Conservation (phyloP, 2,329 filamentous ascomycete species). For the Epichloe aotearoae region DNA sequence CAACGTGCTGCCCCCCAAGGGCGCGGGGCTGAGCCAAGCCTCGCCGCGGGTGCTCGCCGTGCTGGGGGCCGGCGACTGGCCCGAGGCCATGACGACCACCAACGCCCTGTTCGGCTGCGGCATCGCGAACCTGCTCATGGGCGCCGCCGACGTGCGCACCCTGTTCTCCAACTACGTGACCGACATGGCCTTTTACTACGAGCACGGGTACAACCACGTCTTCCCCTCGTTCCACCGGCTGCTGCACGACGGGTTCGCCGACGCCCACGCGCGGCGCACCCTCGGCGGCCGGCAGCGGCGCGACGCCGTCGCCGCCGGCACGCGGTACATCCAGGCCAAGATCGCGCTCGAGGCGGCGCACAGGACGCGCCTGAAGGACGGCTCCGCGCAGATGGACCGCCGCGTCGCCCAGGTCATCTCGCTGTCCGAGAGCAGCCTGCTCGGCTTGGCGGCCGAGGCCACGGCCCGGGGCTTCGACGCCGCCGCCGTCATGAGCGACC, state of each 20-base stretch:
- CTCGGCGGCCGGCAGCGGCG: conserved; percentile 8
- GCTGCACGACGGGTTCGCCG: conserved; percentile 7
- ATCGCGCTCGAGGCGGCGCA: conserved; percentile 7
- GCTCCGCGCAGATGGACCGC: conserved; percentile 6
- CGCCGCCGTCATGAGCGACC: conserved; percentile 10
- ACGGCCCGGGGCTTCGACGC: conserved; percentile 10
- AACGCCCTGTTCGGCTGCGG: conserved; percentile 12
- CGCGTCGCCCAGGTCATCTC: conserved; percentile 9
- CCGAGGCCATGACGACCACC: conserved; percentile 7
- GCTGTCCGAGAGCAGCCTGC: conserved; percentile 11
- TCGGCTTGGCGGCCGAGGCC: conserved; percentile 11
- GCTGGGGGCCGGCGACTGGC: conserved; percentile 8
- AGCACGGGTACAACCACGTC: conserved; percentile 12
- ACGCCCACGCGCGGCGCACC: conserved; percentile 8
- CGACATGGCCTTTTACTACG: conserved; percentile 13
- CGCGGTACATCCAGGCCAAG: conserved; percentile 10
- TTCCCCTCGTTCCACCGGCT: conserved; percentile 9
- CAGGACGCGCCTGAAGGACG: neutral
- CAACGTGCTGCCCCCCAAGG: conserved; percentile 10
- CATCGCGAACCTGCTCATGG: conserved; percentile 9
- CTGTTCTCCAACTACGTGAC: conserved; percentile 13
- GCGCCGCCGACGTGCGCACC: conserved; percentile 8
- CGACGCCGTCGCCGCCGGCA: conserved; percentile 7
- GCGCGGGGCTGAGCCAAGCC: conserved; percentile 5
- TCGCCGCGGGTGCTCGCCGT: conserved; percentile 6